phyloP scores from a whole-genome alignment of 495 filamentous ascomycete species.

The Alectoria sarmentosa region DNA sequence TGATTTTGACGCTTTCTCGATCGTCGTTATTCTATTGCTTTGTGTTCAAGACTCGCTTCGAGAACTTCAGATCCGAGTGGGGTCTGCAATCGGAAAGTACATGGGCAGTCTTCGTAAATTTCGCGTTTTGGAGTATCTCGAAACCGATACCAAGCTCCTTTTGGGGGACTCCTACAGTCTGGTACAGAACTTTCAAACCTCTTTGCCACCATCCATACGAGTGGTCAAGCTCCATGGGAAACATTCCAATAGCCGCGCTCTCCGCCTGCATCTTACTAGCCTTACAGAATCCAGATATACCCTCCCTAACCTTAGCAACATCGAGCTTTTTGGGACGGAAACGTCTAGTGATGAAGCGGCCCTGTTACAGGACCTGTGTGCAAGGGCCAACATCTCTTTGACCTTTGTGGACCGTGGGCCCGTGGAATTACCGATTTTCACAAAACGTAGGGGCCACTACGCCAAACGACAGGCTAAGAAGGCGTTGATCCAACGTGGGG shows the following conservation, averaged over 20 bases:
- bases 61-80: neutral
- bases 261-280: neutral
- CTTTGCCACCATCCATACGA: neutral
- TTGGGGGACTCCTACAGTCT: neutral
- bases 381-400: neutral
- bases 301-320: neutral
- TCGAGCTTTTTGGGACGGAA: neutral
- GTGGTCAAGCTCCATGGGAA: neutral
- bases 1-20: neutral
- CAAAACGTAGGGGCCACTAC: neutral
- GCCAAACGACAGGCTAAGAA: neutral
- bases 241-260: no score
- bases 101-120: neutral
- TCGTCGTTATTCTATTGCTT: neutral
- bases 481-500: neutral
- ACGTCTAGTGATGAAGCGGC: neutral
- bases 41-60: neutral
- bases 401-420: neutral
- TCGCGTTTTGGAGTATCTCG: neutral
- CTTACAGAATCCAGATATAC: neutral
- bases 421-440: neutral
- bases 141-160: neutral
- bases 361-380: neutral
- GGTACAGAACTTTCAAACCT: neutral
- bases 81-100: neutral